Percentiles rank a stretch among this genome's conserved stretches.
Conservation (phyloP, 331 rosid species). For the Cydonia oblonga region DNA sequence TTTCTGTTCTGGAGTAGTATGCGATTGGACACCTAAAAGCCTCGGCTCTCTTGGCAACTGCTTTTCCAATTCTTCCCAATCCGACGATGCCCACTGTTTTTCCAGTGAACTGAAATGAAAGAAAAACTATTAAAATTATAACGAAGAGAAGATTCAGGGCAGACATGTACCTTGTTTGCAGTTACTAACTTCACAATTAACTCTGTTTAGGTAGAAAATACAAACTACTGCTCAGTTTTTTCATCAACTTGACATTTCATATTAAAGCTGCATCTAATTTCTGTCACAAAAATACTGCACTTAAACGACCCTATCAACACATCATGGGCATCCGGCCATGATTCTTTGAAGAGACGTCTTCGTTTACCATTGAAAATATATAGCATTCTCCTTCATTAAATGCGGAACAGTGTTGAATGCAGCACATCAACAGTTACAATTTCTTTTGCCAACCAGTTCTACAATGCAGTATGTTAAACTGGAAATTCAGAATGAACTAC, state of each 20-base stretch:
- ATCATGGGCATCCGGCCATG: not conserved
- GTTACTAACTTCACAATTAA: too few relatives aligned
- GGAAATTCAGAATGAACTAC: not conserved
- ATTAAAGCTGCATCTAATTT: too few relatives aligned
- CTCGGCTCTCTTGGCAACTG: slow-evolving; percentile 78
- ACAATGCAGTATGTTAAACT: not conserved
- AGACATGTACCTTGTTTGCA: too few relatives aligned
- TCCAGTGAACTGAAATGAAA: slow-evolving; percentile 53
- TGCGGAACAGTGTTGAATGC: not conserved
- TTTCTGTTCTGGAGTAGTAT: slow-evolving; percentile 59
- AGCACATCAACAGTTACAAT: not conserved
- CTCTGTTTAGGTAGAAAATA: too few relatives aligned
- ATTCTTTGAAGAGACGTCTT: not conserved
- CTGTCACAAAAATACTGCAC: too few relatives aligned
- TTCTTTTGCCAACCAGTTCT: not conserved
- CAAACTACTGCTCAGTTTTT: too few relatives aligned
- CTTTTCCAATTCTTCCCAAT: slow-evolving; percentile 76
- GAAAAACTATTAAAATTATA: not conserved
- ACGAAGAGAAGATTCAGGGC: too few relatives aligned
- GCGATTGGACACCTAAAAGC: slow-evolving; percentile 60
- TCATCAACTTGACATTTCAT: too few relatives aligned
- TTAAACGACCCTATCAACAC: too few relatives aligned
- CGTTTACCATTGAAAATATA: not conserved
- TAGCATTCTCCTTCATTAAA: not conserved
- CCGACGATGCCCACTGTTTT: slow-evolving; percentile 84